Conservation (phyloP, 192 early-diverging fungal species). For the Dimargaris xerosporica region DNA sequence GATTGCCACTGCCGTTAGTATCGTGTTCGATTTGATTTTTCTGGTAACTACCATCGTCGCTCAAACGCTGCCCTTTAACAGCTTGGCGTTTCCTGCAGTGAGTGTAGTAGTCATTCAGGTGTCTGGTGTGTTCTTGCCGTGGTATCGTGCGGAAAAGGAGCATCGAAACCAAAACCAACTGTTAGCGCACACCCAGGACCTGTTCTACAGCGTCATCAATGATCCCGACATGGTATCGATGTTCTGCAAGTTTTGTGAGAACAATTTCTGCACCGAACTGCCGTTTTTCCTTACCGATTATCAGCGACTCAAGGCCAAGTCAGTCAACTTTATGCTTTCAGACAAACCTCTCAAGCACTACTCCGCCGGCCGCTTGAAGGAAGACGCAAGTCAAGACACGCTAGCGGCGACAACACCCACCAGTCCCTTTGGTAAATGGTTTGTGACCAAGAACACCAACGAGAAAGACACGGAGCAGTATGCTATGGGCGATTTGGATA, state of each 20-base stretch:
- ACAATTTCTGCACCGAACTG: slow-evolving; percentile 11
- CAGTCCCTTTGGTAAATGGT: slow-evolving; percentile 8
- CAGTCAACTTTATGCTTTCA: not conserved
- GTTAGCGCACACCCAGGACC: too few relatives aligned
- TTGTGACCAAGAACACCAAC: not conserved
- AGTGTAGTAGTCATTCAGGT: slow-evolving; percentile 5
- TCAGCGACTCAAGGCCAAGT: slow-evolving; percentile 9
- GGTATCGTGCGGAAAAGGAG: too few relatives aligned
- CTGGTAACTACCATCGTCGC: not conserved
- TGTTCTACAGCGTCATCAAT: slow-evolving; percentile 5
- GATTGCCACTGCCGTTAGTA: not conserved
- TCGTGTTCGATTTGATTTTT: not conserved
- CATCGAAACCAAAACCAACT: not conserved
- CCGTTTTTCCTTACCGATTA: slow-evolving; percentile 7
- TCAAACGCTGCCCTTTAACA: too few relatives aligned
- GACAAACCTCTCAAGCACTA: slow-evolving; percentile 3
- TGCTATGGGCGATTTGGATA: too few relatives aligned
- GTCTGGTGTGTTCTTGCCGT: not conserved
- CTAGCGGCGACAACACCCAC: not conserved
- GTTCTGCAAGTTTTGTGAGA: slow-evolving; percentile 13
- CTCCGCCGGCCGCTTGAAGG: too few relatives aligned
- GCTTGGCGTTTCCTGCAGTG: slow-evolving; percentile 7
- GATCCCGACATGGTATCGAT: slow-evolving; percentile 1
- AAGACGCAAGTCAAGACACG: too few relatives aligned
- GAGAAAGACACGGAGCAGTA: not conserved